Percentiles rank a stretch among this genome's conserved stretches.
Evolutionary conservation across 371 early-diverging fungal species (phyloP).

Genomic region (Amoeboaphelidium protococcarum): DNA sequence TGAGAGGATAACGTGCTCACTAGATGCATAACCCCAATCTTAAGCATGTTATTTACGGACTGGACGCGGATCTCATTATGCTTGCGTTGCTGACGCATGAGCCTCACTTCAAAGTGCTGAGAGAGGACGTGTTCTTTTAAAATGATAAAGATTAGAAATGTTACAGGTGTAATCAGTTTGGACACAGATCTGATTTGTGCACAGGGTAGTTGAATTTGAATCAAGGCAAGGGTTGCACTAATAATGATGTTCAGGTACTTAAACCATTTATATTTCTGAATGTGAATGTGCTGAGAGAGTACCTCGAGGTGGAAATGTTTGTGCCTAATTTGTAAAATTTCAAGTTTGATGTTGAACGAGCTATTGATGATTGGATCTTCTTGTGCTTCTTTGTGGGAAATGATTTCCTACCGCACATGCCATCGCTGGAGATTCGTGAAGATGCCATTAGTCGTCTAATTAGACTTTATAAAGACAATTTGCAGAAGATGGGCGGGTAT

Average conservation of each 20-base stretch:
- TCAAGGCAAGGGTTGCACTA: too few relatives aligned
- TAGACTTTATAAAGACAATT: constrained; percentile 18
- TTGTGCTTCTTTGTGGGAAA: constrained; percentile 89
- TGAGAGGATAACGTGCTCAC: constrained; percentile 56
- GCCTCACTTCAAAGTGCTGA: constrained; percentile 76
- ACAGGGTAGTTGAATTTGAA: too few relatives aligned
- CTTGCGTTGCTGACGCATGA: constrained; percentile 83
- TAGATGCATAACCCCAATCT: constrained; percentile 51
- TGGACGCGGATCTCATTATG: constrained; percentile 98
- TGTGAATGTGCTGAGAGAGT: constrained; percentile 65
- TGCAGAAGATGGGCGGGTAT: constrained; percentile 46
- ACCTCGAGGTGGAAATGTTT: constrained; percentile 62
- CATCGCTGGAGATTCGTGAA: constrained; percentile 77
- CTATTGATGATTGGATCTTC: constrained; percentile 90
- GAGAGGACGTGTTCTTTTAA: constrained; percentile 87
- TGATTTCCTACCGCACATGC: constrained; percentile 91
- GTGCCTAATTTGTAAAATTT: constrained; percentile 18
- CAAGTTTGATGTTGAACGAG: constrained; percentile 56
- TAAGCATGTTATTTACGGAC: constrained; percentile 85
- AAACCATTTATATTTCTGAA: too few relatives aligned
- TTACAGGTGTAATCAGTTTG: constrained; percentile 15
- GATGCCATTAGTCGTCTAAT: constrained; percentile 40
- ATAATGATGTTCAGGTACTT: background rate
- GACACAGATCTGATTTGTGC: too few relatives aligned
- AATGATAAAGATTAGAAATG: constrained; percentile 20